phyloP scores from a whole-genome alignment of 2,329 filamentous ascomycete species.

The Talaromyces sp. region DNA sequence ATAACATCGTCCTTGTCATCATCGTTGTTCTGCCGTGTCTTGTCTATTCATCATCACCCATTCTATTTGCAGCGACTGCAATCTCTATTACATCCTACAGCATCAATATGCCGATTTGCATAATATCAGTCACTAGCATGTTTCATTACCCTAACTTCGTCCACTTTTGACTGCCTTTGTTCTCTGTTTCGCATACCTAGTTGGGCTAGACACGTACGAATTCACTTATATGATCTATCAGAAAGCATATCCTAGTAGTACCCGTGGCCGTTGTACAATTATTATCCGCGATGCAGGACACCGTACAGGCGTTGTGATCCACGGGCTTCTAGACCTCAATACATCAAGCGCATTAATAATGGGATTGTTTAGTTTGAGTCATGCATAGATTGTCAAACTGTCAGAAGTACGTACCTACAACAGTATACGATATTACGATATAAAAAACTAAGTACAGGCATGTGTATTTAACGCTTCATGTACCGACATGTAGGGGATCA shows the following conservation, averaged over 20 bases:
- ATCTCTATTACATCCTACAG: not conserved
- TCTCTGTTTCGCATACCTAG: not conserved
- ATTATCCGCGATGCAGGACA: not conserved
- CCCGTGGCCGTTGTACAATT: not conserved
- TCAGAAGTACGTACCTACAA: not conserved
- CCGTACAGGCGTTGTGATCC: not conserved
- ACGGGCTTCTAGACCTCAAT: not conserved
- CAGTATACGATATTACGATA: not conserved
- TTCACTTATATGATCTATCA: not conserved
- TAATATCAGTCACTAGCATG: not conserved
- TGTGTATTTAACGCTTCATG: not conserved
- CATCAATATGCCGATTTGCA: not conserved
- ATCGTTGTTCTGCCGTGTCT: not conserved
- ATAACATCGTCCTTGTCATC: slow-evolving; percentile 7
- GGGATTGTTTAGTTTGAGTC: not conserved
- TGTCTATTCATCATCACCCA: not conserved
- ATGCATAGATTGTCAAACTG: not conserved
- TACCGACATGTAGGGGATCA: not conserved
- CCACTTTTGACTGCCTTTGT: not conserved
- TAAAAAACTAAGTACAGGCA: not conserved
- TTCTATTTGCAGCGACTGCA: not conserved
- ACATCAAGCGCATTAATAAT: not conserved
- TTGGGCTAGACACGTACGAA: not conserved
- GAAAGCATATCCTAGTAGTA: not conserved
- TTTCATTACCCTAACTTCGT: not conserved